These are phyloP conservation scores for Auricularia sp. DNA, from an alignment of 768 basidiomycete species.

Conservation along the genomic window DNA sequence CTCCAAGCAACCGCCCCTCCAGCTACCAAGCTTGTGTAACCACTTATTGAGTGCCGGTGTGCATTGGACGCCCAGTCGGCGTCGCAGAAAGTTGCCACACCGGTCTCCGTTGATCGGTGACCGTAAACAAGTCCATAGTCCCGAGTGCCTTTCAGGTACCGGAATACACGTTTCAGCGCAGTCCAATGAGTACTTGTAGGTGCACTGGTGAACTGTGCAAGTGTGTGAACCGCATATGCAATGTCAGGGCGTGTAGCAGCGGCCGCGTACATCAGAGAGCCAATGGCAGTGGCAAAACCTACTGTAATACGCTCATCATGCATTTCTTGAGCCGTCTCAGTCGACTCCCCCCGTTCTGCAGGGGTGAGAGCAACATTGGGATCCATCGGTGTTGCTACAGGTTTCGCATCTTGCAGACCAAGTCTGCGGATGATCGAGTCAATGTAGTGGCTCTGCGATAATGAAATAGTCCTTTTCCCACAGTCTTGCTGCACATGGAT, in stretches of 20 bases:
- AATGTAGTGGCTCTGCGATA: conserved; percentile 11
- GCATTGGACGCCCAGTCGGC: conserved; percentile 20
- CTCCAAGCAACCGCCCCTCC: conserved; percentile 17
- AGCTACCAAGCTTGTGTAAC: conserved; percentile 15
- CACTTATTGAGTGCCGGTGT: conserved; percentile 23
- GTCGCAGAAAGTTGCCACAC: conserved; percentile 8
- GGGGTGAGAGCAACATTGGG: conserved; percentile 5
- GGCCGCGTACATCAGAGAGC: conserved; percentile 22
- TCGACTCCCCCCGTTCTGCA: no score
- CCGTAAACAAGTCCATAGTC: conserved; percentile 13
- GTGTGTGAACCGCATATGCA: conserved; percentile 16
- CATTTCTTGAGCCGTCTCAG: no score
- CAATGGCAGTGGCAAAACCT: conserved; percentile 12
- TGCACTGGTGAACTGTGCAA: conserved; percentile 17
- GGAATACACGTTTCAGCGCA: conserved; percentile 18
- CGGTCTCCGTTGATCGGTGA: not conserved
- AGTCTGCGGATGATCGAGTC: conserved; percentile 7
- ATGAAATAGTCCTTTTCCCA: conserved; percentile 7
- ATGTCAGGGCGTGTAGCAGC: conserved; percentile 22
- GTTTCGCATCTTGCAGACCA: conserved; percentile 1
- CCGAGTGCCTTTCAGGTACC: conserved; percentile 20
- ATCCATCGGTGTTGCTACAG: conserved; percentile 13
- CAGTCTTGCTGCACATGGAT: conserved; percentile 22
- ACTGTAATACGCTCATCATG: no score
- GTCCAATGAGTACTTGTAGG: conserved; percentile 18